Percentiles rank a stretch among this genome's conserved stretches.
phyloP scores from a whole-genome alignment of 83 land plant genomes.

The Diphasiastrum complanatum region DNA sequence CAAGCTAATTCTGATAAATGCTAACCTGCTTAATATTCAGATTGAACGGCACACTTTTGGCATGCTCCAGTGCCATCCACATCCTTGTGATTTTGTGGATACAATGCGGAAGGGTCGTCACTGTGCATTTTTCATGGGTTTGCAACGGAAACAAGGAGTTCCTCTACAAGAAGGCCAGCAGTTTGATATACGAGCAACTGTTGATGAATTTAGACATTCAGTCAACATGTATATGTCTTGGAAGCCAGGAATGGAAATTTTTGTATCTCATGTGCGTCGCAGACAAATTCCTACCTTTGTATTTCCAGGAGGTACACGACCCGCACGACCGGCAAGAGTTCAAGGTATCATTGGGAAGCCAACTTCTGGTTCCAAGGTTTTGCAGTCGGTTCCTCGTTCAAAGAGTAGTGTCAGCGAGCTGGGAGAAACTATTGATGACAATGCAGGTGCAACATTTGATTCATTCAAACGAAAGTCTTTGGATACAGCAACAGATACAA shows the following conservation, averaged over 20 bases:
- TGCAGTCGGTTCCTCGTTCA: no score
- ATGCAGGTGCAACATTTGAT: no score
- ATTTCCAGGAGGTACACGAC: slow-evolving; percentile 77
- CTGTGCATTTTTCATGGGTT: slow-evolving; percentile 77
- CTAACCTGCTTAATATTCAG: slow-evolving; percentile 26
- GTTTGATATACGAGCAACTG: slow-evolving; percentile 79
- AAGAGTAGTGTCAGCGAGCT: no score
- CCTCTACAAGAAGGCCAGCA: slow-evolving; percentile 55
- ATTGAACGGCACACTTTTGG: slow-evolving; percentile 78
- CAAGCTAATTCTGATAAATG: neutral
- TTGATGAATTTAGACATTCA: slow-evolving; percentile 66
- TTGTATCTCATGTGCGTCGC: slow-evolving; percentile 70
- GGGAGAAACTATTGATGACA: no score
- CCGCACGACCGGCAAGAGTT: no score
- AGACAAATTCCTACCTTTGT: slow-evolving; percentile 69
- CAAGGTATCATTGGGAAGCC: no score
- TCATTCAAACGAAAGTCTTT: no score
- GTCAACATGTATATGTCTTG: slow-evolving; percentile 47
- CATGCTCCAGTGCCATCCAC: slow-evolving; percentile 82
- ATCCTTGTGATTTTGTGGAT: slow-evolving; percentile 63
- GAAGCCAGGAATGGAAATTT: slow-evolving; percentile 84
- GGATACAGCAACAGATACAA: no score
- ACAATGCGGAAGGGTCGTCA: slow-evolving; percentile 39
- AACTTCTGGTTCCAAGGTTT: no score
- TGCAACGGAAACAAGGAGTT: slow-evolving; percentile 65